Base-by-base conservation (phyloP, 768 basidiomycete genomes). In the Leccinum obscurum region DNA sequence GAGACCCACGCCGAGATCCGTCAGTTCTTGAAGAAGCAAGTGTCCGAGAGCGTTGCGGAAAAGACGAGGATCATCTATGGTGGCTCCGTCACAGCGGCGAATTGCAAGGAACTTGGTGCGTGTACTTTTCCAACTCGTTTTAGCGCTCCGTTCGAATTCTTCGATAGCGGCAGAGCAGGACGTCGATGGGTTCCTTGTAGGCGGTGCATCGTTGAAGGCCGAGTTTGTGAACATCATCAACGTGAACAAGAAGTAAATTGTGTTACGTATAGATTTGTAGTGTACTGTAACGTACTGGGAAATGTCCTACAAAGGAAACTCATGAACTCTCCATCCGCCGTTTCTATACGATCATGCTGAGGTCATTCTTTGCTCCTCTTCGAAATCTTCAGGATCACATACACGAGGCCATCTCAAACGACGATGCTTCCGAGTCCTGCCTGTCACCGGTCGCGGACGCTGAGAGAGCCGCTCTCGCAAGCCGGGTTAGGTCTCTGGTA, bases 181-280 rank as follows among this genome's bases (percentile, higher is more conserved):
- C 71, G 88, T 98, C 51, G 96, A 98, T 74, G 96, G 96, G 9
- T 98, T 98, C 89, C 87, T 98, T 65, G 96, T 98, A 41, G 96
- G 95, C 26, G 95, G 96, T 26, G 96, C 96, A 35, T 98, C 95
- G 15, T 84, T 99, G 77, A 99, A 98, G 80, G 95, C 95, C 44
- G 95, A 98, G 77, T 97, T 98, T 68, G 86, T 90, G 52, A 80
- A 95, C 61, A 96, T 97, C 71, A 86, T 95, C 82, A 95, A 95
- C 68, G 80, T 82, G 39, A 87, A 75, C 66, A 77, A 69, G 64
- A 20, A 64, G 35, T 73, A 61, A 60, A 35, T 52, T 6, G 51
- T 34, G 14, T 52, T 10, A 17, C 30, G 14, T 13, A 6, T 10
- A 14, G 44, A 10, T 22, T 49, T 32, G 30, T 32, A 22, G n/a